These are phyloP conservation scores for Laguncularia racemosa DNA, from an alignment of 345 rosid species.

Conservation along the genomic window DNA sequence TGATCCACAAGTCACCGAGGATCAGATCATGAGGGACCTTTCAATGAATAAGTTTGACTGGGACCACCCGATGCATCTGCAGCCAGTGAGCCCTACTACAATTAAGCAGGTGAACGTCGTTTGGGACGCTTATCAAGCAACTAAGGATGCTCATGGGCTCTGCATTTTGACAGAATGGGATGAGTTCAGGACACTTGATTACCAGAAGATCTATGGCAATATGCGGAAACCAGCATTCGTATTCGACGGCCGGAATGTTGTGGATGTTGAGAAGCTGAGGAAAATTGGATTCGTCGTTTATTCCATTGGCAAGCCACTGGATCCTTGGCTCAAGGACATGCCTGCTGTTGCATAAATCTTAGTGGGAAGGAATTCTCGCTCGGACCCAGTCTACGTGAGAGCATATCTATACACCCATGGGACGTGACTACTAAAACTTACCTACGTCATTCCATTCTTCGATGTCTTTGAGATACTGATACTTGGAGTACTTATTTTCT, in stretches of 20 bases:
- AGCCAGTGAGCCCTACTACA: conserved; percentile 47
- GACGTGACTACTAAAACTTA: no score
- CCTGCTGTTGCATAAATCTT: conserved; percentile 17
- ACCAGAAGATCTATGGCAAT: conserved; percentile 49
- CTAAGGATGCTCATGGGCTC: conserved; percentile 62
- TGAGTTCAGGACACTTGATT: conserved; percentile 71
- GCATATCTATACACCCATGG: no score
- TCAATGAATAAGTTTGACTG: conserved; percentile 66
- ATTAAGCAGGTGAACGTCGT: conserved; percentile 53
- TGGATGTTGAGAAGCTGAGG: conserved; percentile 46
- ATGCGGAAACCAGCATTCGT: conserved; percentile 83
- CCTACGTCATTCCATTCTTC: conserved; percentile 3
- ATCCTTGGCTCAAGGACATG: conserved; percentile 27
- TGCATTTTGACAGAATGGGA: conserved; percentile 88
- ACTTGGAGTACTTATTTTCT: conserved; percentile 1
- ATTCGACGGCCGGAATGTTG: conserved; percentile 67
- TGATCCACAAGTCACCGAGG: conserved; percentile 69
- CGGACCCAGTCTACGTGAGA: no score
- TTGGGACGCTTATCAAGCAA: conserved; percentile 67
- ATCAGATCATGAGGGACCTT: conserved; percentile 66
- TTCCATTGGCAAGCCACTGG: conserved; percentile 31
- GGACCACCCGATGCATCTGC: conserved; percentile 83
- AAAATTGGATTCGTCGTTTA: conserved; percentile 76
- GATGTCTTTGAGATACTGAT: background rate
- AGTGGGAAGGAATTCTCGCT: no score